Base-by-base conservation (phyloP, 2,329 filamentous ascomycete species). In the Colletotrichum agaves region DNA sequence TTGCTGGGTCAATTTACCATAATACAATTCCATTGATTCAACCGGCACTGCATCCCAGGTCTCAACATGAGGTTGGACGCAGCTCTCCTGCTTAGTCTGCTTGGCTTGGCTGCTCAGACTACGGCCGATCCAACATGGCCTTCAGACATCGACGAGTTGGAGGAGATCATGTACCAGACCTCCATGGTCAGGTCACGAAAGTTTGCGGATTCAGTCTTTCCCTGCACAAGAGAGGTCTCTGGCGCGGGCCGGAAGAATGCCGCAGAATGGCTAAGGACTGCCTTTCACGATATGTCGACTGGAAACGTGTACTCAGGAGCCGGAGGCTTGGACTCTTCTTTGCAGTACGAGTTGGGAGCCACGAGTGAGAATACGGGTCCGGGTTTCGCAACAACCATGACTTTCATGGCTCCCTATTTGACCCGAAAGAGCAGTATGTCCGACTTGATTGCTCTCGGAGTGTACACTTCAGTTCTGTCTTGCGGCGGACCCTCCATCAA, bases 131-230 rank as follows among this genome's bases (percentile, higher is more conserved):
- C 85, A 35, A 90, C 87, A 72, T 90, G 88, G 88, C 88, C 88
- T 2, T 83, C 86, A 2, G 73, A 81, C 12, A 82, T 82, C 17
- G 88, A 90, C 72, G 87, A 90, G 74, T 78, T 90, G 66, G 88
- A 90, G 75, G 88, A 89, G 75, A 85, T 90, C 70, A 86, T 90
- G 80, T 88, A 84, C 73, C 85, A 90, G 71, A 84, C 85, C 59
- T 78, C 81, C 37, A 87, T 86, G 3, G 86, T 87, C 72, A 79
- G 82, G 50, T 81, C 83, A 35, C 82, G 87, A 69, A 82, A 84
- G 44, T 89, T 90, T 74, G 83, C 86, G 50, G 82, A 83, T 58
- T 82, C 82, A 13, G 84, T 90, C 62, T 86, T 81, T 37, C 88
- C 87, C 5, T 90, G 88, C 76, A 80, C 80, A 47, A 85, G 81